Conservation (phyloP, 2,329 filamentous ascomycete species). For the Colletotrichum nymphaeae region DNA sequence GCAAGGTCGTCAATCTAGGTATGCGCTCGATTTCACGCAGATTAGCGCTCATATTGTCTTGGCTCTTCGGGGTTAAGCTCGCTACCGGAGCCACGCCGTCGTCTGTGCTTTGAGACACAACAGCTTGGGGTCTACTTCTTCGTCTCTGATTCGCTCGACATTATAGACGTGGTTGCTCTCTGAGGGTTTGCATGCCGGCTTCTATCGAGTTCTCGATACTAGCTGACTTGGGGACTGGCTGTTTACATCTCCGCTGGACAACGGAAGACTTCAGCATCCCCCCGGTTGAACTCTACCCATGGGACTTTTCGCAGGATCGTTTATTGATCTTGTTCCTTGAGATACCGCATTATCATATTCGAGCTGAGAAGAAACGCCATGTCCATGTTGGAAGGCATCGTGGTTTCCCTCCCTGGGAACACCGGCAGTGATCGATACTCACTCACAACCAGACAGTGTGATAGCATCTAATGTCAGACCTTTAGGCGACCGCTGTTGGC, state of each 20-base stretch:
- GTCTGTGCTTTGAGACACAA: constrained; percentile 29
- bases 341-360: neutral
- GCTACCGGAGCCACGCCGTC: constrained; percentile 7
- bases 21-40: constrained; percentile 20
- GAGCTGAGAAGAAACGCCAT: neutral
- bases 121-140: neutral
- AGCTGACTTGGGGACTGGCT: neutral
- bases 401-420: too few species aligned
- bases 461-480: too few species aligned
- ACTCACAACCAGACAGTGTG: neutral
- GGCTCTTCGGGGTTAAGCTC: constrained; percentile 20
- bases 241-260: neutral
- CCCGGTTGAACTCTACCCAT: neutral
- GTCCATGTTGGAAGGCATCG: neutral
- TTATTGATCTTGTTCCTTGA: neutral
- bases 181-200: neutral
- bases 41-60: constrained; percentile 5
- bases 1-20: constrained; percentile 18
- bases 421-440: too few species aligned
- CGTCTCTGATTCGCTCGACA: constrained; percentile 6
- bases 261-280: neutral
- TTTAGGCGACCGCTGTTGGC: neutral
- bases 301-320: neutral
- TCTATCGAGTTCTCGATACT: neutral
- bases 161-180: neutral